Base-by-base conservation (phyloP, 2,329 filamentous ascomycete species). In the Plectosphaerella plurivora region DNA sequence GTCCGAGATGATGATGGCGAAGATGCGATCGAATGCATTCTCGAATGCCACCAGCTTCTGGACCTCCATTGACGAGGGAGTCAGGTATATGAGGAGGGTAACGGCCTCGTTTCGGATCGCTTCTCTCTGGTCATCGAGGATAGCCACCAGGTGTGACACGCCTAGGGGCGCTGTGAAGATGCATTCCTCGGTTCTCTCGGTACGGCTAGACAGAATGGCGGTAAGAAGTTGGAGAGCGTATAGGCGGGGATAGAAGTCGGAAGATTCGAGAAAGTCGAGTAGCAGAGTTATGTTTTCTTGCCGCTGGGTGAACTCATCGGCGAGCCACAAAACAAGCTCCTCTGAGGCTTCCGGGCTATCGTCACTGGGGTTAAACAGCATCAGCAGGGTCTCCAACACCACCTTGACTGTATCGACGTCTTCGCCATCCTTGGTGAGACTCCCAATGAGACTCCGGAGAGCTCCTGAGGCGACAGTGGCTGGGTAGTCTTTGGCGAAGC, bases 341-440 rank as follows among this genome's bases (percentile, higher is more conserved):
- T 97, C 93, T 14, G 93, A 96, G 51, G 93, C 91, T 78, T 97
- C 93, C 33, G 91, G 82, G 77, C 90, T 95, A 65, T 77, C 75
- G 60, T 81, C 76, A 60, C 86, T 86, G 41, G 84, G 83, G 57
- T 72, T 84, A 68, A 97, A 97, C 41, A 99, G 84, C 86, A 95
- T 93, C 67, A 97, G 77, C 62, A 99, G 75, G 45, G 95, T 99
- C 79, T 99, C 94, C 58, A 99, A 78, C 55, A 96, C 89, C 53
- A 96, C 84, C 72, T 97, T 96, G 66, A 96, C 88, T 5, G 95
- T 99, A 69, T 99, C 94, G 53, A 96, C 88, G 78, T 99, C 94
- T 66, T 96, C 90, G 55, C 84, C 84, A 79, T 99, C 94, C 66
- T 91, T 91, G 59, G 84, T 84, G 50, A 99, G 74, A 61, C 89